Base-by-base conservation (phyloP, 306 rosid genomes). In the Prunus mongolica region DNA sequence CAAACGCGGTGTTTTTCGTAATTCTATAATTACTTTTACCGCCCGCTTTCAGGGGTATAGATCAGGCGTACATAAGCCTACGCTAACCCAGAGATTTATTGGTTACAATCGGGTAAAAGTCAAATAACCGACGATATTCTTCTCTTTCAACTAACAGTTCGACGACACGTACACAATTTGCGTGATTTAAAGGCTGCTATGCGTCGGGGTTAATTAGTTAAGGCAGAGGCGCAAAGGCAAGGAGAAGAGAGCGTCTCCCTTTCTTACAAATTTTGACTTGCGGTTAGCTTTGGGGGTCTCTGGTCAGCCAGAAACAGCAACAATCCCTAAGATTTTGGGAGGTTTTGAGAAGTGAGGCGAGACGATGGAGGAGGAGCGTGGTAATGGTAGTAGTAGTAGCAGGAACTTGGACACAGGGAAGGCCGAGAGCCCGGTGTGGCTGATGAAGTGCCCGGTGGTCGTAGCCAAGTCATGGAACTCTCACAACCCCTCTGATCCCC, bases 371-470 rank as follows among this genome's bases (percentile, higher is more conserved):
- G 94, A 90, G n/a, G 96, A 89, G 57, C 79, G 83, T 34, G 82
- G 84, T 60, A 75, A 73, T 25, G 76, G 90, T 28, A 74, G 84
- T 0, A 76, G 90, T n/a, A 76, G 89, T 73, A 80, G 80, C 66
- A 71, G 85, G 14, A 83, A 85, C 85, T 25, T 95, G 89, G 99
- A 95, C 58, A 92, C 90, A 3, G 80, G 76, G 13, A 95, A 85
- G 74, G 89, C 97, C 1, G 99, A 95, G 80, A 88, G 93, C 84
- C 90, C 97, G 32, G 99, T 92, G 73, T 95, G 99, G 98, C 75
- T 96, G 75, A 96, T 96, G 99, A 96, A 96, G 92, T 91, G 97
- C 34, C 99, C 98, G 3, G 56, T 87, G 68, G 93, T 78, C 2
- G 97, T 96, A 19, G 91, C 99, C 0, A 96, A 92, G 84, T 88